These are phyloP conservation scores for Solanum hybrid DNA, from an alignment of 305 asterid genomes.

Conservation along the genomic window DNA sequence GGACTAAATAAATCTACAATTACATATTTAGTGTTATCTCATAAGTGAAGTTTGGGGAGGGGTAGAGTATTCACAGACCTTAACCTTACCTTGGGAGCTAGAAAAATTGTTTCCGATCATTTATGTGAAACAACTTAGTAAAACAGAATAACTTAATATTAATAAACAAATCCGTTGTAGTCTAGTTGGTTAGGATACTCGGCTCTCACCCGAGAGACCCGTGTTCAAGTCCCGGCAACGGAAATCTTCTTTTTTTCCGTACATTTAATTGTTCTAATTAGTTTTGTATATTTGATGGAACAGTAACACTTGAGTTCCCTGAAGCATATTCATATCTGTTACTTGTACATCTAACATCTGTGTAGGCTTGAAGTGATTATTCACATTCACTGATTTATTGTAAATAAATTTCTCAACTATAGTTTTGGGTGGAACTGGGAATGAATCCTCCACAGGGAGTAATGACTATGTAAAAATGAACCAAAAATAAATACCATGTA, in stretches of 20 bases:
- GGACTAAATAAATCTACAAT: background rate
- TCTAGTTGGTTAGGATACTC: constrained; percentile 42
- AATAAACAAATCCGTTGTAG: constrained; percentile 20
- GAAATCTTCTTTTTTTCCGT: background rate
- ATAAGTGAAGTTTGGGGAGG: background rate
- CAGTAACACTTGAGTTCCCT: too few species aligned
- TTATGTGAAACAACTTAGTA: background rate
- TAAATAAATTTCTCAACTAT: background rate
- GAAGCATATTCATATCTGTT: too few species aligned
- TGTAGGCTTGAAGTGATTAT: too few species aligned
- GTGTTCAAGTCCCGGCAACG: constrained; percentile 41
- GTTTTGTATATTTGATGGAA: too few species aligned
- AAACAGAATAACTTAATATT: too few species aligned
- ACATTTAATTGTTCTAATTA: too few species aligned
- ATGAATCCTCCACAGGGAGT: background rate
- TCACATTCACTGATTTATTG: too few species aligned
- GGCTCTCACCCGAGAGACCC: constrained; percentile 46
- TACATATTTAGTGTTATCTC: background rate
- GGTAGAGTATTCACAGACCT: background rate
- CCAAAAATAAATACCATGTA: background rate
- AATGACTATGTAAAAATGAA: background rate
- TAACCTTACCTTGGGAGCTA: background rate
- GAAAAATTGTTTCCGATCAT: background rate
- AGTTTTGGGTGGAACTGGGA: background rate
- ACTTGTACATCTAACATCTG: too few species aligned